Conservation (phyloP, 192 early-diverging fungal species). For the Phlyctochytrium bullatum region DNA sequence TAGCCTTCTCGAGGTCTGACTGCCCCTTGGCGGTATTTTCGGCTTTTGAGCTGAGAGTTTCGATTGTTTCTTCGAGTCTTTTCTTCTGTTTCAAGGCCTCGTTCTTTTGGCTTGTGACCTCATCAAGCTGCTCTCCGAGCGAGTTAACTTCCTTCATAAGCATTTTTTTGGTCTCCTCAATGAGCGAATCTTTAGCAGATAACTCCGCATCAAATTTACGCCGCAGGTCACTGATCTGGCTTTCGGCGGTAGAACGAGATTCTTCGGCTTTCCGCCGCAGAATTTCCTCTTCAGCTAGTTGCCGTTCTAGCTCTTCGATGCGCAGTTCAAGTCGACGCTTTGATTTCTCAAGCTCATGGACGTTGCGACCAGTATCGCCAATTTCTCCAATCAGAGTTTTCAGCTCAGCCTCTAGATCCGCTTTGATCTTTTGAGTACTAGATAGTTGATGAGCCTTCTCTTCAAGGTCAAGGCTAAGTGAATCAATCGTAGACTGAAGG, state of each 20-base stretch:
- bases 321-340: constrained; percentile 59
- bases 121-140: constrained; percentile 55
- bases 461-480: constrained; percentile 58
- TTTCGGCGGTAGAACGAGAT: constrained; percentile 54
- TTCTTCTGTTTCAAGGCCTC: constrained; percentile 61
- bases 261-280: constrained; percentile 57
- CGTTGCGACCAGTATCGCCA: constrained; percentile 71
- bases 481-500: constrained; percentile 56
- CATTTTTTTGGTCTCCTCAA: constrained; percentile 73
- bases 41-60: constrained; percentile 51
- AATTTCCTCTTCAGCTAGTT: constrained; percentile 63
- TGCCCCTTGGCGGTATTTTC: constrained; percentile 63
- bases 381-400: constrained; percentile 67
- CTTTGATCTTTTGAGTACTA: constrained; percentile 59
- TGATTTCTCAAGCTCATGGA: constrained; percentile 71
- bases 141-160: constrained; percentile 63
- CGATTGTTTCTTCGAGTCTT: constrained; percentile 61
- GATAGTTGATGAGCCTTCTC: constrained; percentile 51
- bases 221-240: constrained; percentile 67
- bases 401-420: constrained; percentile 65
- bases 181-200: constrained; percentile 58
- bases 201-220: constrained; percentile 59
- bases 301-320: constrained; percentile 57
- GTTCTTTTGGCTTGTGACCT: constrained; percentile 47
- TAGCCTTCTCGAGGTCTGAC: constrained; percentile 64